Evolutionary conservation across 2,329 filamentous ascomycete species (phyloP).

Genomic region (Scortechinia acanthostroma): DNA sequence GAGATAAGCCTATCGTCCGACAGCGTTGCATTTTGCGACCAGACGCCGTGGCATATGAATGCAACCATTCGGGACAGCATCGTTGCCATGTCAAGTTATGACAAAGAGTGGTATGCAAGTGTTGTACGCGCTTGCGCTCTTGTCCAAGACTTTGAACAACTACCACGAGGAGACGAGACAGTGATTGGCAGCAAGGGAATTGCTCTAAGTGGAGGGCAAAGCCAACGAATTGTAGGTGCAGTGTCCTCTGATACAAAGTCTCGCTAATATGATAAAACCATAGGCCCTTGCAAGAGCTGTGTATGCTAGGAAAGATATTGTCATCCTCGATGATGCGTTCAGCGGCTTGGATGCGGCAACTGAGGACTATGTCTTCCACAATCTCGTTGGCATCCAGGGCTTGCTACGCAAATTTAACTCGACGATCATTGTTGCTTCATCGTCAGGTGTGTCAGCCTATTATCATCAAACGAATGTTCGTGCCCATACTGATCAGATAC

Average conservation of each 20-base stretch:
- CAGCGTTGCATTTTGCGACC: conserved; percentile 9
- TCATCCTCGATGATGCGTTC: conserved; percentile 8
- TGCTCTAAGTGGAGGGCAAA: conserved; percentile 11
- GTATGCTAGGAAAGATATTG: conserved; percentile 5
- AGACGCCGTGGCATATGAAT: conserved; percentile 11
- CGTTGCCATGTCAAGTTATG: conserved; percentile 6
- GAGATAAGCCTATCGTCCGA: conserved; percentile 4
- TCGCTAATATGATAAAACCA: conserved; percentile 8
- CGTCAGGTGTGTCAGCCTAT: no score
- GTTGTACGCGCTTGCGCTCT: conserved; percentile 10
- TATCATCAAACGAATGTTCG: conserved; percentile 1
- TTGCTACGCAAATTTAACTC: background rate
- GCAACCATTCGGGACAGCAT: conserved; percentile 10
- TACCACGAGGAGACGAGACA: conserved; percentile 11
- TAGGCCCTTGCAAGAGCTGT: conserved; percentile 10
- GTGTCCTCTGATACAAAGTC: conserved; percentile 9
- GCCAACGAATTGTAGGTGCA: conserved; percentile 11
- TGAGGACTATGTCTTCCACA: conserved; percentile 4
- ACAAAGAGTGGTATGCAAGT: conserved; percentile 9
- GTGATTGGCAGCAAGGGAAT: conserved; percentile 9
- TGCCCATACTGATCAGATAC: conserved; percentile 5
- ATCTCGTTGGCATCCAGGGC: conserved; percentile 5
- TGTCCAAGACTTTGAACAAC: conserved; percentile 8
- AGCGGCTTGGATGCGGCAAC: conserved; percentile 6
- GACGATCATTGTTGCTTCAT: background rate